These are phyloP conservation scores for Debaryomyces tyrocola DNA, from an alignment of 805 yeast genomes.

Conservation along the genomic window DNA sequence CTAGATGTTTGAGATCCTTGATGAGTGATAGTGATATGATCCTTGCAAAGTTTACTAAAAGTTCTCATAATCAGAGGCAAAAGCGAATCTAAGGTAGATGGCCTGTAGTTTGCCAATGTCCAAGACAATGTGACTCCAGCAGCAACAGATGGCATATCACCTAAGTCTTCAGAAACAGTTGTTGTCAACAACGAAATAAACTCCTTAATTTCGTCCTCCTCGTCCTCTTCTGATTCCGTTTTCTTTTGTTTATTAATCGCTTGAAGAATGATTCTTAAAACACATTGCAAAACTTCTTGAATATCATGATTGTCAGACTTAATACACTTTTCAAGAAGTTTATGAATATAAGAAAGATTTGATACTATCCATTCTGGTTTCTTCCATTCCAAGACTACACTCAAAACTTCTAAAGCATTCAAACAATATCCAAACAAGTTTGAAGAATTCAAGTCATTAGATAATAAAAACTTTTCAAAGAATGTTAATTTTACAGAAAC, in stretches of 20 bases:
- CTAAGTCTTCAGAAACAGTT: conserved; percentile 78
- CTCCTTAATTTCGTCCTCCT: conserved; percentile 59
- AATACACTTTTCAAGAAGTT: conserved; percentile 75
- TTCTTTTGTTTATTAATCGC: conserved; percentile 54
- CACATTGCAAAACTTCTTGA: conserved; percentile 80
- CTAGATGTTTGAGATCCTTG: conserved; percentile 39
- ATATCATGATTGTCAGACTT: conserved; percentile 82
- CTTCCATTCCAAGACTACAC: conserved; percentile 79
- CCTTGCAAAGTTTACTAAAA: conserved; percentile 84
- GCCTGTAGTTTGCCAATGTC: conserved; percentile 76
- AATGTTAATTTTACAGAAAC: conserved; percentile 82
- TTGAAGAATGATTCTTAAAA: conserved; percentile 63
- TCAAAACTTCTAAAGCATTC: conserved; percentile 88
- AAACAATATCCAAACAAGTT: conserved; percentile 75
- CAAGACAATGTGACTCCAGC: conserved; percentile 84
- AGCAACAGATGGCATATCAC: conserved; percentile 71
- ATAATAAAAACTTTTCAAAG: conserved; percentile 83
- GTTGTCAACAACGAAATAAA: conserved; percentile 62
- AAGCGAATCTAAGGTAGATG: conserved; percentile 71
- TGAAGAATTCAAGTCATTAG: conserved; percentile 70
- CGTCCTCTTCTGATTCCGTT: conserved; percentile 49
- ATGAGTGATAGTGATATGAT: conserved; percentile 69
- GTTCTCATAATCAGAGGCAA: conserved; percentile 81
- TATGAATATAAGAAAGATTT: conserved; percentile 67
- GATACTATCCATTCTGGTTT: conserved; percentile 74